phyloP scores from a whole-genome alignment of 345 rosid species.

The Zanthoxylum bungeanum region DNA sequence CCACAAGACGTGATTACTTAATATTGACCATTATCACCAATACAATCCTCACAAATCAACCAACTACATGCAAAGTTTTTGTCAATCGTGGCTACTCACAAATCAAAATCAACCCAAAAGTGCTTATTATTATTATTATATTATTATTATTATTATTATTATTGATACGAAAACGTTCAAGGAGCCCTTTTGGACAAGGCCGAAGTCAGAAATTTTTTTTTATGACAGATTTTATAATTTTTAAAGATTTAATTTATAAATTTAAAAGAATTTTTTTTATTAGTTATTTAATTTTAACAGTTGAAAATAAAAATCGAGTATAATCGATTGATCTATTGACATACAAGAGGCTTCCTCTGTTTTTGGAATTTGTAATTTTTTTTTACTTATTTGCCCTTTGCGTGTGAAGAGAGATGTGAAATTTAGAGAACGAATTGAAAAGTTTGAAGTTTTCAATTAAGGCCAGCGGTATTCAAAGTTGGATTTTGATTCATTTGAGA shows the following conservation, averaged over 20 bases:
- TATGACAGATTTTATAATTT: no score
- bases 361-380: no score
- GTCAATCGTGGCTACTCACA: not conserved
- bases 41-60: not conserved
- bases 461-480: not conserved
- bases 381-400: not conserved
- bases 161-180: constrained; percentile 9
- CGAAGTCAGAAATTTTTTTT: no score
- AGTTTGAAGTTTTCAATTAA: not conserved
- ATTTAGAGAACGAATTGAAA: not conserved
- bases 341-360: no score
- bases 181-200: not conserved
- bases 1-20: not conserved
- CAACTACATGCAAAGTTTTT: not conserved
- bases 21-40: not conserved
- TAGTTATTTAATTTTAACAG: no score
- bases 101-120: not conserved
- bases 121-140: no score
- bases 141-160: not conserved
- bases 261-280: no score
- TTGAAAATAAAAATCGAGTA: no score
- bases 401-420: not conserved
- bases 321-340: no score
- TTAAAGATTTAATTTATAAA: no score
- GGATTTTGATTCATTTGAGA: not conserved